Conservation (phyloP, 176 grass and related monocot genomes). For the Paspalum vaginatum region DNA sequence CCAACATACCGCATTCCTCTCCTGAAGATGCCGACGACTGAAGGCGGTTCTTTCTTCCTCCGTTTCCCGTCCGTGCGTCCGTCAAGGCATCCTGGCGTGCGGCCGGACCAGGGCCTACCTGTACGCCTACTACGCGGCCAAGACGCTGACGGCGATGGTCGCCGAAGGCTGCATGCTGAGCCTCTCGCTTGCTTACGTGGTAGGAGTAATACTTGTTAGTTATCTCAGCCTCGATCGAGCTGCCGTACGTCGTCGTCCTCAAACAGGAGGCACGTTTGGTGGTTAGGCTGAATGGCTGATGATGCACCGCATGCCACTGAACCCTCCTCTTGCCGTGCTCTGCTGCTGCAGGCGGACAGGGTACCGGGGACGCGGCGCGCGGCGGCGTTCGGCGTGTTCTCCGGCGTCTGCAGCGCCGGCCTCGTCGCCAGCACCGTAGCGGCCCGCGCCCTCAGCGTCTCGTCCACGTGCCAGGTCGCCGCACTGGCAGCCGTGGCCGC, state of each 20-base stretch:
- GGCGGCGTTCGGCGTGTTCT: slow-evolving; percentile 50
- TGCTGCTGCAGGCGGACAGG: slow-evolving; percentile 44
- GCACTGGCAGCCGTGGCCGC: slow-evolving; percentile 34
- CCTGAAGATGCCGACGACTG: too few species aligned
- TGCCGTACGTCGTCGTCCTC: too few species aligned
- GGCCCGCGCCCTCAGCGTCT: slow-evolving; percentile 42
- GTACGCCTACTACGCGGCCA: slow-evolving; percentile 58
- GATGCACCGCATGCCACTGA: too few species aligned
- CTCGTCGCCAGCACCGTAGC: slow-evolving; percentile 47
- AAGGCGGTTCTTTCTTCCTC: too few species aligned
- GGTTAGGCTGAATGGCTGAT: too few species aligned
- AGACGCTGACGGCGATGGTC: slow-evolving; percentile 57
- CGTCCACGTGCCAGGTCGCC: slow-evolving; percentile 45
- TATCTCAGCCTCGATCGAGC: neutral
- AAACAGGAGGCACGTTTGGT: too few species aligned
- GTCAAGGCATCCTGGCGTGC: slow-evolving; percentile 60
- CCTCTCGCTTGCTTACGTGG: slow-evolving; percentile 74
- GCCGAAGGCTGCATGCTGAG: slow-evolving; percentile 60
- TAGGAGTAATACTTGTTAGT: neutral
- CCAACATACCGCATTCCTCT: too few species aligned
- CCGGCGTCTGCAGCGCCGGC: slow-evolving; percentile 55
- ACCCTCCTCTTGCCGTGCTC: too few species aligned
- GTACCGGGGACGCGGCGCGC: slow-evolving; percentile 41
- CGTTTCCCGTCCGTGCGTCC: too few species aligned
- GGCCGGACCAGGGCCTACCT: slow-evolving; percentile 50